These are phyloP conservation scores for Alternaria alternata DNA, from an alignment of 2,329 filamentous ascomycete genomes.

Conservation along the genomic window DNA sequence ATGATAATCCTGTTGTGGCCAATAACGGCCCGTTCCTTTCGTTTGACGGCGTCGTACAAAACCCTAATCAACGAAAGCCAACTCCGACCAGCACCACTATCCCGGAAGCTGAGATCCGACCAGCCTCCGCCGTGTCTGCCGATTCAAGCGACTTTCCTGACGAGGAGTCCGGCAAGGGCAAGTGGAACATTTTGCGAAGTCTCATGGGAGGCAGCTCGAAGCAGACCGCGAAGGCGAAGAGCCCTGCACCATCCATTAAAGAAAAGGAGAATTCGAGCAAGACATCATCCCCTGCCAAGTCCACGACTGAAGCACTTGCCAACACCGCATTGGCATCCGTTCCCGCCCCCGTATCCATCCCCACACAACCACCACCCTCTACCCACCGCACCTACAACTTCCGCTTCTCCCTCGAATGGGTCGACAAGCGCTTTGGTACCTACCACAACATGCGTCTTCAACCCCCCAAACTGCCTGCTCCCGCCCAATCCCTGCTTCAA, in stretches of 20 bases:
- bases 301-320: conserved; percentile 12
- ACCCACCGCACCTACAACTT: conserved; percentile 70
- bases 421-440: conserved; percentile 63
- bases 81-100: conserved; percentile 30
- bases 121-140: conserved; percentile 38
- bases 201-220: conserved; percentile 63
- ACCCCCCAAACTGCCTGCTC: conserved; percentile 72
- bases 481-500: conserved; percentile 72
- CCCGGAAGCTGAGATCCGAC: conserved; percentile 39
- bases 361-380: conserved; percentile 53
- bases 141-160: conserved; percentile 47
- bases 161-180: conserved; percentile 60
- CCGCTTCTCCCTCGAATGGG: conserved; percentile 76
- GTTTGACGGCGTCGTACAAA: conserved; percentile 67
- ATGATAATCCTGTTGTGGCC: conserved; percentile 69
- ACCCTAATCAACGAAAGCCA: conserved; percentile 44
- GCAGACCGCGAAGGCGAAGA: conserved; percentile 53
- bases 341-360: conserved; percentile 1
- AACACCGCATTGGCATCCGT: conserved; percentile 7
- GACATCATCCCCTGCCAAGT: conserved; percentile 12
- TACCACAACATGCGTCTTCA: conserved; percentile 70
- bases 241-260: conserved; percentile 29
- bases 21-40: conserved; percentile 66
- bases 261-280: conserved; percentile 35
- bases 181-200: conserved; percentile 70